These are phyloP conservation scores for Scutellaria minor DNA, from an alignment of 257 asterid species.

Conservation along the genomic window DNA sequence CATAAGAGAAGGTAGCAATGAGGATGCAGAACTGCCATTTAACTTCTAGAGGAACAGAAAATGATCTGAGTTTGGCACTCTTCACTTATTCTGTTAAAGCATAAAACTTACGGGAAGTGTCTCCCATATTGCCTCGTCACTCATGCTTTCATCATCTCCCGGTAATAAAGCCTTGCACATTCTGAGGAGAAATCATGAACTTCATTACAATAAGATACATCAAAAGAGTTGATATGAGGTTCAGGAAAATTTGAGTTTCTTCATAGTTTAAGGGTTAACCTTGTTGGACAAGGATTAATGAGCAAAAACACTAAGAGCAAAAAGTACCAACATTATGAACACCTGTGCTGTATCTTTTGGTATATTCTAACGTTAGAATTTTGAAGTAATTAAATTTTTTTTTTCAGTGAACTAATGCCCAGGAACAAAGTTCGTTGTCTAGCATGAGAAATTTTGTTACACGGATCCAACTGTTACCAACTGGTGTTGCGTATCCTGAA, in stretches of 20 bases:
- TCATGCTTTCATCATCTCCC: constrained; percentile 93
- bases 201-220: constrained; percentile 27
- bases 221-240: constrained; percentile 21
- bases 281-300: constrained; percentile 24
- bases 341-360: constrained; percentile 1
- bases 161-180: constrained; percentile 97
- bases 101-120: constrained; percentile 89
- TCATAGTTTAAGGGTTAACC: constrained; percentile 18
- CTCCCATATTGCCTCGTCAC: constrained; percentile 96
- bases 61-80: constrained; percentile 26
- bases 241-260: constrained; percentile 13
- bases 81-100: constrained; percentile 21
- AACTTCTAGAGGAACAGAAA: constrained; percentile 23
- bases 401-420: background rate
- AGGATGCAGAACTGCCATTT: constrained; percentile 3
- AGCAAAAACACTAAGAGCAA: constrained; percentile 24
- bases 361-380: constrained; percentile 2
- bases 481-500: constrained; percentile 20
- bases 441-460: constrained; percentile 4
- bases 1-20: constrained; percentile 16
- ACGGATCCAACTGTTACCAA: constrained; percentile 17
- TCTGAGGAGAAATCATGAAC: constrained; percentile 53
- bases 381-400: constrained; percentile 31
- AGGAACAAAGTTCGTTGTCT: constrained; percentile 15
- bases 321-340: constrained; percentile 22